Base-by-base conservation (phyloP, 768 basidiomycete species). In the Rhizopogon vesiculosus region DNA sequence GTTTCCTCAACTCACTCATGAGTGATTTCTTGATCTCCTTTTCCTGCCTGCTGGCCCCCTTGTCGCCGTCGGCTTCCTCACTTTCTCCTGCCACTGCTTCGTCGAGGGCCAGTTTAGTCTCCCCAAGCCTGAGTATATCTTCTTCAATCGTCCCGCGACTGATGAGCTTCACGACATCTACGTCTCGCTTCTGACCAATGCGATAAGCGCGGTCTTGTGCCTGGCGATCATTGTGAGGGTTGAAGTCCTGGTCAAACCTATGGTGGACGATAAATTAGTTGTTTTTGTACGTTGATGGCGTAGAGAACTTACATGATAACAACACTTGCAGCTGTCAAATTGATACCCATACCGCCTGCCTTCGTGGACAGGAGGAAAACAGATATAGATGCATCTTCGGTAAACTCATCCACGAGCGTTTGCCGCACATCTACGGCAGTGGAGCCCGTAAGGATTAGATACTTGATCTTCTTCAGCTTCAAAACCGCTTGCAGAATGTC, bases 221-320 rank as follows among this genome's bases (percentile, higher is more conserved):
- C 73, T 99, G 97, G 58, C 89, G 85, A 72, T 98, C 97, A 68
- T 99, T 99, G 73, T 93, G 91, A 3, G 91, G 91, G 68, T 98
- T 98, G 73, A 98, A 99, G 69, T 98, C 96, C 66, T 96, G 94
- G 67, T 99, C 96, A 66, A 94, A 97, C 84, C 88, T 90, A 56
- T 29, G 42, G 56, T 69, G 51, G 45, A 61, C 42, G 25, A 35
- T 1, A 42, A 22, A 58, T 1, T 52, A 45, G 35, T 53, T 25
- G 54, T 39, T 38, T 38, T 38, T 39, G 42, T 31, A n/a, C 25
- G 42, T 8, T 8, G 7, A 45, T 51, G 48, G 5, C n/a, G 5
- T 18, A 40, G 2, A 49, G 33, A 28, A 69, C 84, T 44, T 58
- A 89, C 89, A 94, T 89, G 64, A 98, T 89, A 42, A 99, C 96